phyloP scores from a whole-genome alignment of 352 stramenopile species.

The Phytophthora sansomeana region DNA sequence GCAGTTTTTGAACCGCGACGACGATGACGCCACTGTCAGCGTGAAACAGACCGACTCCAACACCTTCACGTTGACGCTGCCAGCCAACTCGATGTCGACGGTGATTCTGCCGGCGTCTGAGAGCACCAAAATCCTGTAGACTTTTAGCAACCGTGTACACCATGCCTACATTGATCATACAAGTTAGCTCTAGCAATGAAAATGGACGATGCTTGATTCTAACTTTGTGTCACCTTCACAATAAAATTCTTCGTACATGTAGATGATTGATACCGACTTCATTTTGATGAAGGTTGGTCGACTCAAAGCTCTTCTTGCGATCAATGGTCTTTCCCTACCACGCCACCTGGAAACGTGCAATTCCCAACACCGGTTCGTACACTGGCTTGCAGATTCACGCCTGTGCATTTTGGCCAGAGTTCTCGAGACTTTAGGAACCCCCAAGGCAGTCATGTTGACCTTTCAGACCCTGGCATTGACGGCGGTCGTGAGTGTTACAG shows the following conservation, averaged over 20 bases:
- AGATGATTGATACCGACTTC: too few species aligned
- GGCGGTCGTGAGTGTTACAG: slow-evolving; percentile 33
- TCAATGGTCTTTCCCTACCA: slow-evolving; percentile 8
- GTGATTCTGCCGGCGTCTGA: slow-evolving; percentile 30
- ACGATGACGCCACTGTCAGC: slow-evolving; percentile 32
- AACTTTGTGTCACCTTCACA: neutral
- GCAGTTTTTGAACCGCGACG: slow-evolving; percentile 49
- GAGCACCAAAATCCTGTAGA: slow-evolving; percentile 27
- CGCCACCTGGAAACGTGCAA: slow-evolving; percentile 15
- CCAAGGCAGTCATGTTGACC: neutral
- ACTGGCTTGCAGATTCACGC: slow-evolving; percentile 30
- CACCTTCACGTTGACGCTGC: slow-evolving; percentile 21
- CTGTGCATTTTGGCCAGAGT: too few species aligned
- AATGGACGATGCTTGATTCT: neutral
- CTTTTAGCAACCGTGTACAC: neutral
- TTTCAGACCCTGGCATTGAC: slow-evolving; percentile 17
- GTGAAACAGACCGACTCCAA: slow-evolving; percentile 32
- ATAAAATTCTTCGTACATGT: too few species aligned
- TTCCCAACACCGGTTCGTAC: slow-evolving; percentile 7
- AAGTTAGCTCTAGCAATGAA: slow-evolving; percentile 2
- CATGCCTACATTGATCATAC: neutral
- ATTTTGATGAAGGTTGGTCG: too few species aligned
- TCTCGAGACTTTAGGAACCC: neutral
- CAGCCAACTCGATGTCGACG: slow-evolving; percentile 20
- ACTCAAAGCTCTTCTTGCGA: too few species aligned